A percentile compares a stretch with the other conserved stretches of the same genome.
Evolutionary conservation across 1,284 basidiomycete species (phyloP).

Genomic region (Phellinidium pouzarii): DNA sequence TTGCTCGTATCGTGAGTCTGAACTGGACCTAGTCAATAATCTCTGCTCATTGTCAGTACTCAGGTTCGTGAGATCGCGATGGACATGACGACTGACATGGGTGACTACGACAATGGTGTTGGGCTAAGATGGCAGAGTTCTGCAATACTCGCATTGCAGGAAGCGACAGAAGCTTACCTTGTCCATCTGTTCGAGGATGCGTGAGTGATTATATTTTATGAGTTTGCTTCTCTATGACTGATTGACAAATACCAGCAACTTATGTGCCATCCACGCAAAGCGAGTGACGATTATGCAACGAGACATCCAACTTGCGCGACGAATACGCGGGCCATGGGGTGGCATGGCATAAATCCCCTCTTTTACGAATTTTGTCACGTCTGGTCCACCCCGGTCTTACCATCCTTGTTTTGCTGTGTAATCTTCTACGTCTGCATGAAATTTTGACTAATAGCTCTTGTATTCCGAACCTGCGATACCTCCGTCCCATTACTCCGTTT

Average conservation of each 20-base stretch:
- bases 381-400: background rate
- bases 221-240: background rate
- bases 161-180: slow-evolving; percentile 90
- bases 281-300: slow-evolving; percentile 98
- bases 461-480: slow-evolving; percentile 14
- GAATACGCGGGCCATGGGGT: slow-evolving; percentile 85
- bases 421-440: background rate
- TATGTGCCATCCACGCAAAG: slow-evolving; percentile 97
- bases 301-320: slow-evolving; percentile 92
- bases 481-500: background rate
- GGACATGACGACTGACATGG: slow-evolving; percentile 77
- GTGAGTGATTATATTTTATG: slow-evolving; percentile 44
- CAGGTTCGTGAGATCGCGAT: slow-evolving; percentile 89
- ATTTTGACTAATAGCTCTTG: slow-evolving; percentile 3
- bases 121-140: slow-evolving; percentile 89
- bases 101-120: slow-evolving; percentile 46
- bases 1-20: slow-evolving; percentile 77
- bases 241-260: slow-evolving; percentile 48
- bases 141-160: slow-evolving; percentile 85
- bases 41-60: slow-evolving; percentile 12
- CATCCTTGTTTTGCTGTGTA: slow-evolving; percentile 9
- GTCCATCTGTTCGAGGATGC: slow-evolving; percentile 96
- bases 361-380: background rate
- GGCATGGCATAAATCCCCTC: slow-evolving; percentile 26
- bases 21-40: background rate